Conservation (phyloP, 345 rosid genomes). For the Microcos paniculata region DNA sequence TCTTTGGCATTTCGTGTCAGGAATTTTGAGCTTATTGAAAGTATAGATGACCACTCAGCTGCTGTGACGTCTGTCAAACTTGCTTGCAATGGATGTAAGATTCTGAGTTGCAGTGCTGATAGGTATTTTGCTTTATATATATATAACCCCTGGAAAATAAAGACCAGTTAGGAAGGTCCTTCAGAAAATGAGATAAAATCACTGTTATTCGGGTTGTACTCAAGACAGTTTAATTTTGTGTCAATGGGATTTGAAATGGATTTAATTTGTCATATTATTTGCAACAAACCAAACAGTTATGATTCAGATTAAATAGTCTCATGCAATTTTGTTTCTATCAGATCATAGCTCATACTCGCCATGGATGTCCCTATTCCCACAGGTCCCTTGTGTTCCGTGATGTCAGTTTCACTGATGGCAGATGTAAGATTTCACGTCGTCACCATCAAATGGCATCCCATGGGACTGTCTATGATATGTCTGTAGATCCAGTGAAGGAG, state of each 20-base stretch:
- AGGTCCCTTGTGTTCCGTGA: conserved; percentile 73
- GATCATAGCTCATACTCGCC: conserved; percentile 6
- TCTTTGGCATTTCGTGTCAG: conserved; percentile 35
- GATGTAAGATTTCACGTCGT: conserved; percentile 46
- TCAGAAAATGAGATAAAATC: conserved; percentile 2
- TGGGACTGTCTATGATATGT: conserved; percentile 84
- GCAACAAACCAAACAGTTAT: background rate
- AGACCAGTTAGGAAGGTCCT: background rate
- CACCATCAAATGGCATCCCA: conserved; percentile 66
- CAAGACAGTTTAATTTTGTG: background rate
- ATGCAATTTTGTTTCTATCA: conserved; percentile 4
- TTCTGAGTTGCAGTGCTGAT: conserved; percentile 77
- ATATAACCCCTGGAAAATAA: background rate
- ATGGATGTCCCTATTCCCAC: conserved; percentile 5
- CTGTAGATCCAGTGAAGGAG: conserved; percentile 58
- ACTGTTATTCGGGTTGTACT: conserved; percentile 8
- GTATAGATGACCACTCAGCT: conserved; percentile 67
- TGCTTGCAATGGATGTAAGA: conserved; percentile 50
- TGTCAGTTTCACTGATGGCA: conserved; percentile 36
- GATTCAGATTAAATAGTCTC: background rate
- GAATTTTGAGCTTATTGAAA: conserved; percentile 66
- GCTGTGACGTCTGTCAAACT: conserved; percentile 77
- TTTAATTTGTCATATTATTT: conserved; percentile 5
- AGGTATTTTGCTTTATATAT: conserved; percentile 41
- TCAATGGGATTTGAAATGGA: conserved; percentile 8